These are phyloP conservation scores for Boletus subcaerulescens DNA, from an alignment of 768 basidiomycete species.

Conservation along the genomic window DNA sequence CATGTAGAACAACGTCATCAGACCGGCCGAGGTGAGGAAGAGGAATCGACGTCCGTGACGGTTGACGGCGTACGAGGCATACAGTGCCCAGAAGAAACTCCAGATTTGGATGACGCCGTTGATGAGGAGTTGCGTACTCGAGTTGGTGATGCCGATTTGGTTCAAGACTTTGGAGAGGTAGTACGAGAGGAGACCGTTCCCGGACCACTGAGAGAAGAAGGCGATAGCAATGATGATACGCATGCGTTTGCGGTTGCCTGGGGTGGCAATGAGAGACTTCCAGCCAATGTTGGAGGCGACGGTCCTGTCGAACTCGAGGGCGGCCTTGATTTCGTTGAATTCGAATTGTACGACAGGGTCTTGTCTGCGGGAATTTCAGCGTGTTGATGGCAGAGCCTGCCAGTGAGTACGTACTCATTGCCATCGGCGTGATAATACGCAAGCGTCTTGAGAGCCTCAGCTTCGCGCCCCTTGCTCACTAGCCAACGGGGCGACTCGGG, in stretches of 20 bases:
- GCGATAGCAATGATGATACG: conserved; percentile 63
- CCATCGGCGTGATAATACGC: conserved; percentile 84
- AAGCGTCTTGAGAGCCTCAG: conserved; percentile 61
- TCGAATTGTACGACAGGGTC: conserved; percentile 72
- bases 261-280: conserved; percentile 62
- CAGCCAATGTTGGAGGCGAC: conserved; percentile 64
- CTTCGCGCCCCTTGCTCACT: conserved; percentile 68
- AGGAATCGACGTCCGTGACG: conserved; percentile 62
- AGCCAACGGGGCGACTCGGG: conserved; percentile 88
- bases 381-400: not conserved
- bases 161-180: conserved; percentile 70
- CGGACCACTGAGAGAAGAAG: conserved; percentile 75
- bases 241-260: conserved; percentile 69
- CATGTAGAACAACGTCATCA: conserved; percentile 66
- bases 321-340: conserved; percentile 79
- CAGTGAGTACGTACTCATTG: conserved; percentile 43
- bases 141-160: conserved; percentile 55
- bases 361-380: conserved; percentile 31
- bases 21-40: conserved; percentile 53
- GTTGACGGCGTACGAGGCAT: conserved; percentile 42
- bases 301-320: conserved; percentile 63
- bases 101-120: conserved; percentile 60
- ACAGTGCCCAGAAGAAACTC: conserved; percentile 19
- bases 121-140: conserved; percentile 55
- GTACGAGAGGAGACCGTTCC: conserved; percentile 69